phyloP scores from a whole-genome alignment of 768 basidiomycete species.

The Auriscalpium vulgare region DNA sequence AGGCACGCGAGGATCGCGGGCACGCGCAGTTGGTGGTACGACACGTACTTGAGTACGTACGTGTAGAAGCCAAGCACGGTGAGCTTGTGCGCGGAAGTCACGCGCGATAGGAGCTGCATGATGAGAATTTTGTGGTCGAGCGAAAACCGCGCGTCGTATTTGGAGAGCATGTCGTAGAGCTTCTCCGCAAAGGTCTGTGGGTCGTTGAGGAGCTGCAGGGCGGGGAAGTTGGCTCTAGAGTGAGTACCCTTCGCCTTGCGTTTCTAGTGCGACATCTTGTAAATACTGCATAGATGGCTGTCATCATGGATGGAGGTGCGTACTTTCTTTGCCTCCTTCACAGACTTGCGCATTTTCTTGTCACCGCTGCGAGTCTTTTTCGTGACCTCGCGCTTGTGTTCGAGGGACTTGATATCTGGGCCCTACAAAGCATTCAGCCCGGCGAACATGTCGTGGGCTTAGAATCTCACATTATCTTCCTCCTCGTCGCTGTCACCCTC shows the following conservation, averaged over 20 bases:
- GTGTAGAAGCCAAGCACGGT: constrained; percentile 93
- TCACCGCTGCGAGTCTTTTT: constrained; percentile 84
- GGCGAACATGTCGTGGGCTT: not conserved
- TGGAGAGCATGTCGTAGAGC: constrained; percentile 75
- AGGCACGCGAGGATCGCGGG: constrained; percentile 90
- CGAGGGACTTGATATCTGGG: constrained; percentile 64
- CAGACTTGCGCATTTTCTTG: constrained; percentile 66
- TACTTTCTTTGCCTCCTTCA: constrained; percentile 73
- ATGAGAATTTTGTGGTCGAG: constrained; percentile 95
- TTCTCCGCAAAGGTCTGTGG: constrained; percentile 95
- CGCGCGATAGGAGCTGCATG: constrained; percentile 92
- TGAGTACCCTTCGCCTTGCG: constrained; percentile 20
- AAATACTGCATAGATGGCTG: not conserved
- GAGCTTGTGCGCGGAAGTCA: constrained; percentile 89
- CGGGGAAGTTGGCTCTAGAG: constrained; percentile 72
- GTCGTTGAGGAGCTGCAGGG: constrained; percentile 86
- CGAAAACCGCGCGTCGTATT: constrained; percentile 89
- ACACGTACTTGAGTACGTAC: constrained; percentile 90
- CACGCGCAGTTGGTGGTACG: constrained; percentile 85
- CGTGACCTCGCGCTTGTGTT: constrained; percentile 86
- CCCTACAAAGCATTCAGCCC: constrained; percentile 19
- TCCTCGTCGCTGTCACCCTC: constrained; percentile 68
- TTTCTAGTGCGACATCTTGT: constrained; percentile 26
- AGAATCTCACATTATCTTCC: constrained; percentile 40
- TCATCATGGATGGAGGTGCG: not conserved